Conservation (phyloP, 164 flowering plant species). For the Piper longum region DNA sequence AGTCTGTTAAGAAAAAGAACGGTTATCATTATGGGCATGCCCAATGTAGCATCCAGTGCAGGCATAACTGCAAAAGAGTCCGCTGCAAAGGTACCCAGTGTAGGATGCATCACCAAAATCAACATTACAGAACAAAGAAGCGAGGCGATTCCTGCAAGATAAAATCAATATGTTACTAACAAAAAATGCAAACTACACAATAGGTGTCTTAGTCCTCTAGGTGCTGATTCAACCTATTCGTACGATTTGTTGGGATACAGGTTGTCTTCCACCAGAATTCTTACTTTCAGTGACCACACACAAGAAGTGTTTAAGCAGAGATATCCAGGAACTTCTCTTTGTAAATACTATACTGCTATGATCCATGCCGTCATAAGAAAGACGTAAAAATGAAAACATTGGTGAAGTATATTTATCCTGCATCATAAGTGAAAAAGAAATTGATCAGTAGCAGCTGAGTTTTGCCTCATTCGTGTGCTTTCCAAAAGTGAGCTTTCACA, state of each 20-base stretch:
- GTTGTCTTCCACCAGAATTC: constrained; percentile 23
- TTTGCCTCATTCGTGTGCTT: background rate
- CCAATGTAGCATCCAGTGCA: constrained; percentile 49
- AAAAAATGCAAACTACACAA: background rate
- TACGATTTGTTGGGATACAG: constrained; percentile 21
- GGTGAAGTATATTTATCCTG: constrained; percentile 39
- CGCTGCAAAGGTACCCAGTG: constrained; percentile 32
- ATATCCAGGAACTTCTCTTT: constrained; percentile 35
- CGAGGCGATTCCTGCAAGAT: constrained; percentile 53
- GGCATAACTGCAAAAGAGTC: constrained; percentile 54
- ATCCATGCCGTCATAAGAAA: constrained; percentile 13
- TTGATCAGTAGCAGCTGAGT: background rate
- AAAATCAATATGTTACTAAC: constrained; percentile 2
- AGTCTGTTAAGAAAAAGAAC: constrained; percentile 50
- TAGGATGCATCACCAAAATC: constrained; percentile 49
- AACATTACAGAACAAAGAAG: constrained; percentile 39
- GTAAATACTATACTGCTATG: constrained; percentile 11
- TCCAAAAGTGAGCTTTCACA: background rate
- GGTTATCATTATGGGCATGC: constrained; percentile 47
- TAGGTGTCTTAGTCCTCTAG: background rate
- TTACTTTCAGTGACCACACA: constrained; percentile 22
- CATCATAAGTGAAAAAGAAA: constrained; percentile 7
- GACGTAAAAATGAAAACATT: constrained; percentile 24
- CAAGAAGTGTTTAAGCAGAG: constrained; percentile 31
- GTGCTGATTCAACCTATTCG: background rate